phyloP scores from a whole-genome alignment of 768 basidiomycete genomes.

The Serendipita indica region DNA sequence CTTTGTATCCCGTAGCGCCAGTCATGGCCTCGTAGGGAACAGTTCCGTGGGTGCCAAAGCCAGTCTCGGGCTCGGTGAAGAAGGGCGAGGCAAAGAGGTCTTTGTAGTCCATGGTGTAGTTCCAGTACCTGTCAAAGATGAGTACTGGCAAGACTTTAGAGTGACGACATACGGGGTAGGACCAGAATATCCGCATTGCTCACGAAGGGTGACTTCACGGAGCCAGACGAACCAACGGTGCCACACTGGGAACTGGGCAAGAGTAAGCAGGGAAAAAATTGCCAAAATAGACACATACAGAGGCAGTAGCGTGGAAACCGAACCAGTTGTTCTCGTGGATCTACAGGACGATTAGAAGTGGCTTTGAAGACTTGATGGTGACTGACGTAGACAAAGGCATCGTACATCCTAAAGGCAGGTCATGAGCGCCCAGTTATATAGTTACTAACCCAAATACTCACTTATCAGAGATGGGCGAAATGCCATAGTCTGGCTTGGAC shows the following conservation, averaged over 20 bases:
- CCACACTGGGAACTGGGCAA: constrained; percentile 1
- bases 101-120: constrained; percentile 3
- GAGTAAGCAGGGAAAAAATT: background rate
- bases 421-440: background rate
- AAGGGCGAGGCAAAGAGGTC: background rate
- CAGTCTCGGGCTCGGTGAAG: constrained; percentile 3
- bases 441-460: background rate
- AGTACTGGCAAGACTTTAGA: background rate
- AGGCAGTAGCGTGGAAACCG: background rate
- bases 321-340: constrained; percentile 9
- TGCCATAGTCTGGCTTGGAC: background rate
- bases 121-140: background rate
- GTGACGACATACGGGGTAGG: background rate
- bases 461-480: constrained; percentile 2
- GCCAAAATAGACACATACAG: background rate
- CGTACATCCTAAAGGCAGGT: background rate
- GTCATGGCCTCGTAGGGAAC: background rate
- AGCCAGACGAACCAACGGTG: constrained; percentile 9
- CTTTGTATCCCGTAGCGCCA: constrained; percentile 1
- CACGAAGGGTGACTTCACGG: constrained; percentile 3
- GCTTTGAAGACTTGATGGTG: no score
- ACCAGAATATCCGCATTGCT: background rate
- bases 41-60: constrained; percentile 1
- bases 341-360: background rate
- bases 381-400: constrained; percentile 3